phyloP scores from a whole-genome alignment of 768 basidiomycete genomes.

The Hypsizygus marmoreus region DNA sequence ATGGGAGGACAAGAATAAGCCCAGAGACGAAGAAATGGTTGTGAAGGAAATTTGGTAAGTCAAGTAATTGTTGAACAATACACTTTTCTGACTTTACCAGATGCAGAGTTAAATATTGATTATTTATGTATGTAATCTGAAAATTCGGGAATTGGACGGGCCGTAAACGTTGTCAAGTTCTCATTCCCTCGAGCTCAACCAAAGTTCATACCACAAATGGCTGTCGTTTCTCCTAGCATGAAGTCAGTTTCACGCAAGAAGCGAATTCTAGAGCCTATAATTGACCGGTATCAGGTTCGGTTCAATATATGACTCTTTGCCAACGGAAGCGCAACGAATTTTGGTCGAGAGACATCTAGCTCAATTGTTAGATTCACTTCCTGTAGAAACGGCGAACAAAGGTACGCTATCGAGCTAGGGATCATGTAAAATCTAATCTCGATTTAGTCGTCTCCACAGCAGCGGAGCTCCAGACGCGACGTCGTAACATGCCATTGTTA shows the following conservation, averaged over 20 bases:
- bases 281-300: conserved; percentile 38
- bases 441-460: conserved; percentile 39
- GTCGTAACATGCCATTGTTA: conserved; percentile 46
- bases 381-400: conserved; percentile 38
- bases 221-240: conserved; percentile 2
- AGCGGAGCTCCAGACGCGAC: conserved; percentile 35
- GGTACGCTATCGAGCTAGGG: conserved; percentile 22
- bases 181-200: too few species aligned
- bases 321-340: conserved; percentile 49
- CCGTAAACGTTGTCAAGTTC: too few species aligned
- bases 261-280: neutral
- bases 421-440: neutral
- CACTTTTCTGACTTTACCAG: conserved; percentile 1
- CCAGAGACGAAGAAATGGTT: neutral
- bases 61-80: conserved; percentile 1
- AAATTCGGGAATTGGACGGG: too few species aligned
- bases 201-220: neutral
- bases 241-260: conserved; percentile 5
- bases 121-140: too few species aligned
- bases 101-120: neutral
- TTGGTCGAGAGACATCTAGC: conserved; percentile 53
- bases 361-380: conserved; percentile 46
- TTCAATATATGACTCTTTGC: conserved; percentile 50
- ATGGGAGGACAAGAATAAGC: neutral
- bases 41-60: neutral